A percentile compares a stretch with the other conserved stretches of the same genome.
These are phyloP conservation scores for Wallacemonas collosoma DNA, from an alignment of 208 protist species.

Conservation along the genomic window DNA sequence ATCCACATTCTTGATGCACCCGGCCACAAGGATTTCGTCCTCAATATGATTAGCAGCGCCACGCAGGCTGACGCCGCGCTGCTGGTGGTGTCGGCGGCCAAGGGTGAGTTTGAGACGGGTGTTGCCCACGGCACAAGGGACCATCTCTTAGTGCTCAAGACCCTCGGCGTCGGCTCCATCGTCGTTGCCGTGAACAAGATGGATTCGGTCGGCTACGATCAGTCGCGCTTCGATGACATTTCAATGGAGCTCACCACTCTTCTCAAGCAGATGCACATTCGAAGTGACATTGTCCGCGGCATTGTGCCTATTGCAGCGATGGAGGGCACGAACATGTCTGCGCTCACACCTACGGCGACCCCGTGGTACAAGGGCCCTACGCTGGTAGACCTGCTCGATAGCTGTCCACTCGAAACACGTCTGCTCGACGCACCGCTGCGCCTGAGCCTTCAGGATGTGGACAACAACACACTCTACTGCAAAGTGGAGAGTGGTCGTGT, in stretches of 20 bases:
- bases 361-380: constrained; percentile 82
- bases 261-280: constrained; percentile 92
- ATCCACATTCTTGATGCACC: constrained; percentile 88
- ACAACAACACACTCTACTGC: constrained; percentile 58
- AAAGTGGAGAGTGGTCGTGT: constrained; percentile 82
- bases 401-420: constrained; percentile 68
- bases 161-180: constrained; percentile 95
- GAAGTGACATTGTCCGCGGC: constrained; percentile 54
- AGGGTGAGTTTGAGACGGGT: constrained; percentile 98
- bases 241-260: constrained; percentile 90
- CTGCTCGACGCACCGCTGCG: constrained; percentile 67
- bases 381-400: constrained; percentile 74
- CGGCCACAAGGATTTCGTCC: constrained; percentile 98
- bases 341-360: constrained; percentile 23
- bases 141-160: constrained; percentile 97
- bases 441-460: constrained; percentile 75
- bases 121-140: constrained; percentile 98
- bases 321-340: constrained; percentile 64
- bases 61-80: constrained; percentile 98
- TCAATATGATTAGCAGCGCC: constrained; percentile 98
- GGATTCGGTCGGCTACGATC: constrained; percentile 94
- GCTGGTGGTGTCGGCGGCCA: constrained; percentile 97
- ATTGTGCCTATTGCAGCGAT: constrained; percentile 84
- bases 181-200: constrained; percentile 99
- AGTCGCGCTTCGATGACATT: constrained; percentile 94